These are phyloP conservation scores for Aegilops umbellulata DNA, from an alignment of 176 grass and related monocot genomes.

Conservation along the genomic window DNA sequence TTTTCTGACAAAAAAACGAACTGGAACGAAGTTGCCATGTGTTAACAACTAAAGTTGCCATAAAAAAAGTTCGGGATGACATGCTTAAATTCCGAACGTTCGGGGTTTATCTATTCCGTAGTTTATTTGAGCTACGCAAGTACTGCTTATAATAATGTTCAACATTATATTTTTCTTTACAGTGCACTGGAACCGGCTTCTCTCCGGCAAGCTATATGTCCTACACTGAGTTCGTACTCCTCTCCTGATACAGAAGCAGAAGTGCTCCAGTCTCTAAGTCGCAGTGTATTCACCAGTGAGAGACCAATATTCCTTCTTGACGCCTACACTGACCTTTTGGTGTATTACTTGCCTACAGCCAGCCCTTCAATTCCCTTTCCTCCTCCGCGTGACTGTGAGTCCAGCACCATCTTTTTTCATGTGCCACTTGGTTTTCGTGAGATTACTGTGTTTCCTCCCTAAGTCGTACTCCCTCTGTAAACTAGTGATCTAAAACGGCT, in stretches of 20 bases:
- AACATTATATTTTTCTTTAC: conserved; percentile 33
- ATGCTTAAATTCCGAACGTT: too few species aligned
- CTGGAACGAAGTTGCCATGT: too few species aligned
- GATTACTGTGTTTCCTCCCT: background rate
- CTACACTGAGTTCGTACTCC: conserved; percentile 66
- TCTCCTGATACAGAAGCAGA: conserved; percentile 72
- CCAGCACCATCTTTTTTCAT: conserved; percentile 7
- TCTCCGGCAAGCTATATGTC: conserved; percentile 78
- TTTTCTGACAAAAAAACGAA: too few species aligned
- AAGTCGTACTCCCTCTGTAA: background rate
- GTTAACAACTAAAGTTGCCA: too few species aligned
- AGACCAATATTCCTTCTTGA: conserved; percentile 91
- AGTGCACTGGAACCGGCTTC: conserved; percentile 75
- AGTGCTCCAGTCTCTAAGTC: conserved; percentile 64
- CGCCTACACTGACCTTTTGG: conserved; percentile 73
- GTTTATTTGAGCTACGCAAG: background rate
- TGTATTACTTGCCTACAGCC: conserved; percentile 74
- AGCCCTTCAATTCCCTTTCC: conserved; percentile 72
- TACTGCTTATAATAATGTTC: background rate
- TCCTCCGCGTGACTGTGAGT: conserved; percentile 82
- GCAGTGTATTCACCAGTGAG: conserved; percentile 65
- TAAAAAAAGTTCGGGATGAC: too few species aligned
- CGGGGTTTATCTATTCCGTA: too few species aligned
- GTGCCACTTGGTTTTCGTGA: background rate
- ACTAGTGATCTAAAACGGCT: too few species aligned